A percentile compares a stretch with the other conserved stretches of the same genome.
Conservation (phyloP, 2,329 filamentous ascomycete species). For the Neurospora sp. region DNA sequence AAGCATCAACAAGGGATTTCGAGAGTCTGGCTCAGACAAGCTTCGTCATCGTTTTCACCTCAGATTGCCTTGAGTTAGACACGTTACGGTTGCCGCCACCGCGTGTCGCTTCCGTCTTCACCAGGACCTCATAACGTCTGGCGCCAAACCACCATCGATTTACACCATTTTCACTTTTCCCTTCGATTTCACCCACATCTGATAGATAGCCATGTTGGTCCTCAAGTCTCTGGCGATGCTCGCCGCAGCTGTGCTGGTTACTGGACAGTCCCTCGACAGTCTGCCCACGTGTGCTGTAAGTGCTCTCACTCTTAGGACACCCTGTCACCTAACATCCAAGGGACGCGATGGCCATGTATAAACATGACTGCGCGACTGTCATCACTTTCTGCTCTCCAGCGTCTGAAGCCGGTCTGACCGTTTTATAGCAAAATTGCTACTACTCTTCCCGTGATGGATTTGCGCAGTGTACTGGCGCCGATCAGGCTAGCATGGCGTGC, state of each 20-base stretch:
- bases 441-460: constrained; percentile 4
- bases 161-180: neutral
- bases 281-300: constrained; percentile 14
- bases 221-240: constrained; percentile 5
- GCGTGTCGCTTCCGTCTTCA: neutral
- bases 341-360: neutral
- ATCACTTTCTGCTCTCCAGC: neutral
- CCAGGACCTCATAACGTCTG: neutral
- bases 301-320: neutral
- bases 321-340: neutral
- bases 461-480: constrained; percentile 6
- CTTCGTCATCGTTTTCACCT: neutral
- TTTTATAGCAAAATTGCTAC: constrained; percentile 11
- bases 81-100: neutral
- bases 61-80: neutral
- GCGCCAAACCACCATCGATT: neutral
- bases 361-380: neutral
- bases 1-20: neutral
- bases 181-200: neutral
- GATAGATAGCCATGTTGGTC: constrained; percentile 4
- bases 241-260: constrained; percentile 1
- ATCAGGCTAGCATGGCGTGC: constrained; percentile 12
- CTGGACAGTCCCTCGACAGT: constrained; percentile 8
- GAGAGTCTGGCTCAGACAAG: neutral
- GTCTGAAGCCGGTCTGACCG: constrained; percentile 8